These are phyloP conservation scores for Macrophomina pseudophaseolina DNA, from an alignment of 2,329 filamentous ascomycete species.

Conservation along the genomic window DNA sequence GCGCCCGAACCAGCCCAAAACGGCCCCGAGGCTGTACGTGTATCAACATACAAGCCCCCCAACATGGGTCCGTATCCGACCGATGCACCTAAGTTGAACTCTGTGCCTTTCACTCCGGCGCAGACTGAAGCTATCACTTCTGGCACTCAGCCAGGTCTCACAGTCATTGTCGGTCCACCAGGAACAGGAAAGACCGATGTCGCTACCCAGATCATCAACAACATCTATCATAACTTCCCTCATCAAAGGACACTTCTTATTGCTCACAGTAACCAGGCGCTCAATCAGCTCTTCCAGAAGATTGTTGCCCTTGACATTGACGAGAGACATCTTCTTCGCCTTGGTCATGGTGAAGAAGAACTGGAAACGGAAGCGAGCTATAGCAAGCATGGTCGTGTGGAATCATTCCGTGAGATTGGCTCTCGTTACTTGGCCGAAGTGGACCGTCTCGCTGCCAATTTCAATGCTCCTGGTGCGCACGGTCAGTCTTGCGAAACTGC, in stretches of 20 bases:
- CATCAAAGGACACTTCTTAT: conserved; percentile 88
- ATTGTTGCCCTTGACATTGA: conserved; percentile 97
- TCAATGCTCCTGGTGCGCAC: conserved; percentile 90
- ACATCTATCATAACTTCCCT: conserved; percentile 98
- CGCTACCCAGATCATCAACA: conserved; percentile 97
- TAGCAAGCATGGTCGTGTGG: conserved; percentile 92
- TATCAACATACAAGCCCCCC: conserved; percentile 86
- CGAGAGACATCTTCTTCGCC: conserved; percentile 85
- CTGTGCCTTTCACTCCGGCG: conserved; percentile 84
- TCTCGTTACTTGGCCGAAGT: conserved; percentile 81
- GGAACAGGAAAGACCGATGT: conserved; percentile 99
- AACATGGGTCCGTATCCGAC: conserved; percentile 90
- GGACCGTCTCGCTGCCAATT: conserved; percentile 79
- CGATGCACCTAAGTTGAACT: conserved; percentile 81
- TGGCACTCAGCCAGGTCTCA: conserved; percentile 91
- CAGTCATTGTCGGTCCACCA: conserved; percentile 90
- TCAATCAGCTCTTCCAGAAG: conserved; percentile 98
- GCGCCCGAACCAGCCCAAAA: conserved; percentile 55
- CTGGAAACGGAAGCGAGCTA: conserved; percentile 84
- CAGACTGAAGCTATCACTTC: conserved; percentile 94
- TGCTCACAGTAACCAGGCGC: conserved; percentile 95
- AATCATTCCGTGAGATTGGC: conserved; percentile 91
- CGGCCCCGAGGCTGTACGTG: conserved; percentile 72
- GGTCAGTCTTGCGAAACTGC: conserved; percentile 96
- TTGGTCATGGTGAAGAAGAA: conserved; percentile 96